Evolutionary conservation across 495 filamentous ascomycete genomes (phyloP).

Genomic region (Lasiosphaeria ovina): DNA sequence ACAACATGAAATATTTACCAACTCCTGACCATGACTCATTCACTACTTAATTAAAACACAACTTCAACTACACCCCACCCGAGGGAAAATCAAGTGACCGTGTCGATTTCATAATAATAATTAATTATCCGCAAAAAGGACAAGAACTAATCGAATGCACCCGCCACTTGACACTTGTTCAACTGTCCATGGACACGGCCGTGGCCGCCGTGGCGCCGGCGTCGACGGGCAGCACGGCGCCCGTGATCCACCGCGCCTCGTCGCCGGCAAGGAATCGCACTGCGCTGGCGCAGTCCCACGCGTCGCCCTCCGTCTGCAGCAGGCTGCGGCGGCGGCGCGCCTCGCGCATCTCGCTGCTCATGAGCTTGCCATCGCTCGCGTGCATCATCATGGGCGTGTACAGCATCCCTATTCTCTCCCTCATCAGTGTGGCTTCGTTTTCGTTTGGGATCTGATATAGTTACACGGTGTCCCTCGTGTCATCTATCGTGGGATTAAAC

Average conservation of each 20-base stretch:
- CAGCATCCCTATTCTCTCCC: constrained; percentile 40
- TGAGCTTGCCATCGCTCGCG: constrained; percentile 24
- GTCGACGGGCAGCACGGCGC: constrained; percentile 48
- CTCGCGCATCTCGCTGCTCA: constrained; percentile 48
- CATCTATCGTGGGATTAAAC: background rate
- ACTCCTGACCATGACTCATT: too few species aligned
- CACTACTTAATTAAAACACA: too few species aligned
- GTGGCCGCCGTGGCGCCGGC: constrained; percentile 27
- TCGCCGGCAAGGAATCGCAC: constrained; percentile 45
- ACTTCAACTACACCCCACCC: too few species aligned
- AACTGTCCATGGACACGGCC: background rate
- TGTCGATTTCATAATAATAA: background rate
- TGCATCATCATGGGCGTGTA: constrained; percentile 60
- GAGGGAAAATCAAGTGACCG: too few species aligned
- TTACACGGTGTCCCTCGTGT: background rate
- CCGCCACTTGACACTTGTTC: background rate
- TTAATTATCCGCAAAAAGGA: background rate
- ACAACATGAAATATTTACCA: too few species aligned
- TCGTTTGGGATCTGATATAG: background rate
- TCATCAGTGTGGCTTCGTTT: background rate
- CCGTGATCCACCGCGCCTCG: constrained; percentile 52
- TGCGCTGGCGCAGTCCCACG: constrained; percentile 47
- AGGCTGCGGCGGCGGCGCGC: constrained; percentile 49
- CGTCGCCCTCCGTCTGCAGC: constrained; percentile 54
- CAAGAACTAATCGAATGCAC: background rate